phyloP scores from a whole-genome alignment of 2,329 filamentous ascomycete genomes.

The Epichloe gansuensis region DNA sequence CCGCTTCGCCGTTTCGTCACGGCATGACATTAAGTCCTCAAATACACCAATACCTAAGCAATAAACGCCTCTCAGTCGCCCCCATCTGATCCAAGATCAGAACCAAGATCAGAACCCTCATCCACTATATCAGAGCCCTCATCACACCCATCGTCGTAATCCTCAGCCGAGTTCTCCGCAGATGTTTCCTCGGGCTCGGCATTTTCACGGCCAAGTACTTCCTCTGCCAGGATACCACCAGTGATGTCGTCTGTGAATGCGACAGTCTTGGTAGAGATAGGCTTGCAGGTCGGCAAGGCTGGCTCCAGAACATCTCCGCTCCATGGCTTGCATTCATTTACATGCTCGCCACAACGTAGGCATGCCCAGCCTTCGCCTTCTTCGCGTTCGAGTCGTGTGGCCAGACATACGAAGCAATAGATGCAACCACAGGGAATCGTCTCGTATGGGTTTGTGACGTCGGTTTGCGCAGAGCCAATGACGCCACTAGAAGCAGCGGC shows the following conservation, averaged over 20 bases:
- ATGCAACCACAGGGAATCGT: conserved; percentile 78
- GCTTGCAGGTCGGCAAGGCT: conserved; percentile 27
- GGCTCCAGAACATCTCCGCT: conserved; percentile 70
- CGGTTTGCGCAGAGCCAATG: conserved; percentile 76
- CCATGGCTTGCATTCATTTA: conserved; percentile 85
- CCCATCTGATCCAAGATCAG: conserved; percentile 3
- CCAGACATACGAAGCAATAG: conserved; percentile 95
- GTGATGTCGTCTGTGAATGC: conserved; percentile 46
- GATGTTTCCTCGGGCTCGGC: conserved; percentile 9
- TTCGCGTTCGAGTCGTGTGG: conserved; percentile 76
- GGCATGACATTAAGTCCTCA: no score
- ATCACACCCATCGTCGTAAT: conserved; percentile 7
- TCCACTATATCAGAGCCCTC: conserved; percentile 5
- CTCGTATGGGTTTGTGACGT: conserved; percentile 94
- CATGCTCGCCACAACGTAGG: conserved; percentile 70
- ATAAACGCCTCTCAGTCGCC: conserved; percentile 1
- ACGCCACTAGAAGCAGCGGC: conserved; percentile 61
- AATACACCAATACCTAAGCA: background rate
- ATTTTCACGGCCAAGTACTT: conserved; percentile 6
- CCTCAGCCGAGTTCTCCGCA: conserved; percentile 7
- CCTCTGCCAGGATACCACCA: conserved; percentile 20
- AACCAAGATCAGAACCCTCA: conserved; percentile 4
- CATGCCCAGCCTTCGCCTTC: conserved; percentile 93
- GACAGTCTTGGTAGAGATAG: conserved; percentile 40
- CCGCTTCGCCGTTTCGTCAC: no score